phyloP scores from a whole-genome alignment of 306 rosid genomes.

The Phaseolus lunatus region DNA sequence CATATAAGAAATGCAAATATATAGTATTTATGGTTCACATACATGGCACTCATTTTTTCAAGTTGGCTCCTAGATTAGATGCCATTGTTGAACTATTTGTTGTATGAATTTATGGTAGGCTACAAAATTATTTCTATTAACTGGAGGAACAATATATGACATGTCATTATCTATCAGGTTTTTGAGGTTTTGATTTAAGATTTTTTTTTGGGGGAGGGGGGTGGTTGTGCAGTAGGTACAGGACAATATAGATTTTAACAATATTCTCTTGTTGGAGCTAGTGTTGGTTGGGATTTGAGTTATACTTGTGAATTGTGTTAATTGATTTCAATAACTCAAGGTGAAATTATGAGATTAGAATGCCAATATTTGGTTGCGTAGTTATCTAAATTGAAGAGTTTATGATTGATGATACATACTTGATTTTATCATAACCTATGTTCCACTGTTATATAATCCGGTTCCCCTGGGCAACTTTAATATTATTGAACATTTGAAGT shows the following conservation, averaged over 20 bases:
- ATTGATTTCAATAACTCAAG: not conserved
- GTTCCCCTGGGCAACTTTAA: not conserved
- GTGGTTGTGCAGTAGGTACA: not conserved
- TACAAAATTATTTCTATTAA: not conserved
- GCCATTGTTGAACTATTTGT: not conserved
- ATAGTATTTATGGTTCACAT: not conserved
- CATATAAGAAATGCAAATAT: not conserved
- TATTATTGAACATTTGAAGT: not conserved
- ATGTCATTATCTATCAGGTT: not conserved
- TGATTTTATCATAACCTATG: constrained; percentile 2
- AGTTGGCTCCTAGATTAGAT: not conserved
- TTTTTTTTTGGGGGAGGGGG: not conserved
- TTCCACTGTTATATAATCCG: not conserved
- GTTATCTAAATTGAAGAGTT: constrained; percentile 7
- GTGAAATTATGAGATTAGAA: not conserved
- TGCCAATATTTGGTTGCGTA: not conserved
- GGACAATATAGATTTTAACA: not conserved
- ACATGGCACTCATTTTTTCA: not conserved
- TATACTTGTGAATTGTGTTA: not conserved
- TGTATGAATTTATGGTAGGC: not conserved
- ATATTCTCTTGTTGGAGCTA: not conserved
- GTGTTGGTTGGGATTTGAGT: not conserved
- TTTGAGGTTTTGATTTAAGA: not conserved
- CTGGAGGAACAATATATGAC: not conserved
- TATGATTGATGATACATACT: not conserved